Evolutionary conservation across 768 basidiomycete species (phyloP), one percentile per base, ranked within the genome.

Genomic region (Amanita phalloides): DNA sequence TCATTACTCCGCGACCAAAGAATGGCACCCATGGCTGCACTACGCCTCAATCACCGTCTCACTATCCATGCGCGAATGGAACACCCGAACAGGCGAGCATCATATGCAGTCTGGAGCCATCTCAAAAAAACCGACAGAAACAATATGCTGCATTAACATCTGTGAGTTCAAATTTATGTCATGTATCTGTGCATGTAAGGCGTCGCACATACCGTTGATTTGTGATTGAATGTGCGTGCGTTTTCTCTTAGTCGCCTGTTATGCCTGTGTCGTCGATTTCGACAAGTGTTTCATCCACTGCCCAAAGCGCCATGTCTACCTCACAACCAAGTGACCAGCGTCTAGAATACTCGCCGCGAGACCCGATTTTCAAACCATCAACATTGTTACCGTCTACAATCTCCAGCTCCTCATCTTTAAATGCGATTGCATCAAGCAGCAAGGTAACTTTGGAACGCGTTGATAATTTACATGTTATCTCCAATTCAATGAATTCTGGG

Each of bases 341-440:
- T 21, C 9, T 21, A 6, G 49, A 43, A 44, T 44, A 44, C 30
- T 44, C 49, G 7, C 42, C 49, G 1, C 11, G 42, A 35, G 32
- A 42, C 17, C 37, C 42, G 7, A 32, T 51, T 9, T 44, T 51
- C 26, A 51, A 26, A 9, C 21, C 20, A n/a, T 51, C 49, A 13
- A 21, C 41, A 6, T 13, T 33, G 2, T 28, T 32, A 20, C 9
- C 11, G 5, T 23, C 17, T 9, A 21, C n/a, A 6, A 13, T 14
- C 7, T 36, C 41, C 3, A 32, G 11, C 20, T 7, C 17, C n/a
- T 20, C 37, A 33, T 30, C 32, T 6, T 56, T 56, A 35, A 68
- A 68, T 56, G 62, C 69, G 6, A 58, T 68, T 7, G 68, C 70
- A 10, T 71, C 71, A 1, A 69, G 68, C 53, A 71, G 69, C 57